Evolutionary conservation across 2,329 filamentous ascomycete genomes (phyloP).

Genomic region (Aspergillus cejpii): DNA sequence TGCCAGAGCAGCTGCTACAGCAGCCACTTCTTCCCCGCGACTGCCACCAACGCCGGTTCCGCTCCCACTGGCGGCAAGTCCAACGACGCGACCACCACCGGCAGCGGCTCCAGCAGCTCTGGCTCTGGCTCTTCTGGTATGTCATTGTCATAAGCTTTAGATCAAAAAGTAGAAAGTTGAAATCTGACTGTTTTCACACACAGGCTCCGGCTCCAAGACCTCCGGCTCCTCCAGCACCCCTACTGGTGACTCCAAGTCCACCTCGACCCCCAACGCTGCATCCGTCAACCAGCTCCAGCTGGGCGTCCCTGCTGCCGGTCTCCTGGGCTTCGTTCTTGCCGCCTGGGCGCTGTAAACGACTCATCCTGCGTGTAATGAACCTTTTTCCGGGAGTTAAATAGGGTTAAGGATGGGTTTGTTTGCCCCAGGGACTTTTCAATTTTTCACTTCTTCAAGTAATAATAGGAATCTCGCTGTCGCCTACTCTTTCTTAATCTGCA

Average conservation of each 20-base stretch:
- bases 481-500: too few species aligned
- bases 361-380: not conserved
- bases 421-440: not conserved
- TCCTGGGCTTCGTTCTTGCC: constrained; percentile 32
- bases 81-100: constrained; percentile 10
- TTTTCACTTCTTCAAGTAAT: not conserved
- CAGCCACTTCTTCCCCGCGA: constrained; percentile 43
- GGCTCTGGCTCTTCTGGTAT: constrained; percentile 13
- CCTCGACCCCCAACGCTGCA: constrained; percentile 27
- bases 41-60: constrained; percentile 14
- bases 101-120: constrained; percentile 9
- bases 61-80: constrained; percentile 16
- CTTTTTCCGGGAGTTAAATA: not conserved
- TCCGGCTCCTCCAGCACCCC: constrained; percentile 12
- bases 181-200: not conserved
- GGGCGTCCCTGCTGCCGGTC: constrained; percentile 30
- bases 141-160: not conserved
- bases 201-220: constrained; percentile 8
- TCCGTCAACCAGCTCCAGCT: constrained; percentile 22
- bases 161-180: too few species aligned
- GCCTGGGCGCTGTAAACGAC: constrained; percentile 33
- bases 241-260: constrained; percentile 13
- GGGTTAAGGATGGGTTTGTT: not conserved
- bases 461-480: not conserved
- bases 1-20: constrained; percentile 48